A percentile compares a stretch with the other conserved stretches of the same genome.
These are phyloP conservation scores for Globisporangium spinosum DNA, from an alignment of 352 stramenopile genomes.

Conservation along the genomic window DNA sequence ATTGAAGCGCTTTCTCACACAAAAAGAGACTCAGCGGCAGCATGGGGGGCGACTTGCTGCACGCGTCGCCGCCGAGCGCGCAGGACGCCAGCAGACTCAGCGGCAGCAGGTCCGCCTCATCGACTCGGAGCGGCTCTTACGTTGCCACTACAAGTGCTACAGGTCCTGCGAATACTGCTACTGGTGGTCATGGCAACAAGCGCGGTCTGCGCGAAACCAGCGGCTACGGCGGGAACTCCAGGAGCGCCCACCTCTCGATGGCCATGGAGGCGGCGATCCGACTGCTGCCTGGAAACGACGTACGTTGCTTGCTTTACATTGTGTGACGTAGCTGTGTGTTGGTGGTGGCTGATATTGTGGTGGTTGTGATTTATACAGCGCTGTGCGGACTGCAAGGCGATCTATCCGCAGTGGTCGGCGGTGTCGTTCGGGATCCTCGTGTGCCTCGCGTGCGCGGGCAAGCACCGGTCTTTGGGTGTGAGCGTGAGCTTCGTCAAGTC, in stretches of 20 bases:
- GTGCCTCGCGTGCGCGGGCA: conserved; percentile 69
- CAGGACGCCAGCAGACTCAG: not conserved
- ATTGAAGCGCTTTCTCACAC: conserved; percentile 2
- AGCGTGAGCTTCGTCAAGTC: conserved; percentile 84
- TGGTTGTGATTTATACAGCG: conserved; percentile 28
- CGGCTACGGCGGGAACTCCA: conserved; percentile 9
- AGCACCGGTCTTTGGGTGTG: conserved; percentile 78
- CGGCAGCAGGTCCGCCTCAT: not conserved
- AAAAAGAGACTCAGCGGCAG: not conserved
- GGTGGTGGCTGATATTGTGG: not conserved
- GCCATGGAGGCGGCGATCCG: conserved; percentile 52
- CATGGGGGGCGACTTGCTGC: conserved; percentile 3
- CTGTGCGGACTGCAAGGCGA: conserved; percentile 76
- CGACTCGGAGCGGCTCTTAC: not conserved
- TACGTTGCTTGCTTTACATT: conserved; percentile 25
- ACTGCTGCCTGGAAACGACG: conserved; percentile 70
- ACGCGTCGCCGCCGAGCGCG: not conserved
- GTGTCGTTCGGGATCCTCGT: conserved; percentile 84
- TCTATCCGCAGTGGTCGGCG: conserved; percentile 78
- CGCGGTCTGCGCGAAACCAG: not conserved
- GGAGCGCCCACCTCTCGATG: conserved; percentile 37
- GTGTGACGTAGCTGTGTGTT: not conserved
- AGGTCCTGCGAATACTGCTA: too few relatives aligned
- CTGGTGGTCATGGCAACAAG: not conserved
- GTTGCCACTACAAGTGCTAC: not conserved